phyloP scores from a whole-genome alignment of 176 grass and related monocot species.

The Hsuehochloa calcarea region DNA sequence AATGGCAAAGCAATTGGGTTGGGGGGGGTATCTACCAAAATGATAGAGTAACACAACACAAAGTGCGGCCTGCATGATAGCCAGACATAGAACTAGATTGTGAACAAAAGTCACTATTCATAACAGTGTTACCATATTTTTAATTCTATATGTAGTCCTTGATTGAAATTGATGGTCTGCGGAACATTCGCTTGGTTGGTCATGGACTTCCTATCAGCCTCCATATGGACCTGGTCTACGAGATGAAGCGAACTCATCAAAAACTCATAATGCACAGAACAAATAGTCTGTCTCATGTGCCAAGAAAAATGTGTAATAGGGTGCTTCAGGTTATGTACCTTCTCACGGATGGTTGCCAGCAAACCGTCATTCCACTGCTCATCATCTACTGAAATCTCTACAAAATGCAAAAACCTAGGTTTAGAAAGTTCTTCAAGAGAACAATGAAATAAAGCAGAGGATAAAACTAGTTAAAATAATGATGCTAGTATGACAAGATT shows the following conservation, averaged over 20 bases:
- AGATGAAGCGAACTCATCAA: conserved; percentile 31
- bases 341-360: conserved; percentile 93
- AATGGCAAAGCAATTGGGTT: neutral
- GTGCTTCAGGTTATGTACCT: conserved; percentile 45
- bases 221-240: conserved; percentile 89
- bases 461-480: conserved; percentile 28
- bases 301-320: neutral
- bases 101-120: neutral
- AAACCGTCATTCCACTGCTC: conserved; percentile 95
- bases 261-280: conserved; percentile 26
- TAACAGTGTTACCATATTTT: conserved; percentile 63
- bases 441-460: neutral
- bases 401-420: conserved; percentile 22
- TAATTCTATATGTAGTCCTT: conserved; percentile 77
- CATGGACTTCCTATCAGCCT: conserved; percentile 84
- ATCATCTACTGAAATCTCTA: conserved; percentile 79
- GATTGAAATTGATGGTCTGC: conserved; percentile 55
- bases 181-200: conserved; percentile 53
- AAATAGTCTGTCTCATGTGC: neutral
- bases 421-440: neutral
- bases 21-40: neutral
- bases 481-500: conserved; percentile 18
- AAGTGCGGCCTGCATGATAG: neutral
- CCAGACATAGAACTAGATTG: neutral
- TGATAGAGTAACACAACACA: neutral